Percentiles rank a stretch among this genome's conserved stretches.
Conservation (phyloP, 805 yeast species). For the Ascoidea rubescens region DNA sequence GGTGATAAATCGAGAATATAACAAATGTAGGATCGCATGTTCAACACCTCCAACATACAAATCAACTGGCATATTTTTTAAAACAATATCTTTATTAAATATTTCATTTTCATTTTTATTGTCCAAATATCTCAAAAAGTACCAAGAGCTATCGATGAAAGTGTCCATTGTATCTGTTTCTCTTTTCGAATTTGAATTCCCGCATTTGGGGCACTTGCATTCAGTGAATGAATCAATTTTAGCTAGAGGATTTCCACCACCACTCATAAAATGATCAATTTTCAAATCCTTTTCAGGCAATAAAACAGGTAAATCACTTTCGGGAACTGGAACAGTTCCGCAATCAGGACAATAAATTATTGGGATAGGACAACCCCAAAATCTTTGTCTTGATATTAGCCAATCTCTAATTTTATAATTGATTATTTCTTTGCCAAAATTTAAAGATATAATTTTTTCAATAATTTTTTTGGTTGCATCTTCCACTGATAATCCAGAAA, state of each 20-base stretch:
- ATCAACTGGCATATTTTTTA: constrained; percentile 65
- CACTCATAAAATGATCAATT: constrained; percentile 27
- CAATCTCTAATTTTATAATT: constrained; percentile 76
- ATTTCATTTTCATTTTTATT: constrained; percentile 43
- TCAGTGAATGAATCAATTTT: constrained; percentile 54
- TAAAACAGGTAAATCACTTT: constrained; percentile 65
- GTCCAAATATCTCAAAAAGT: constrained; percentile 74
- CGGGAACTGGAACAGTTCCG: constrained; percentile 91
- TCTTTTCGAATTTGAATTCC: constrained; percentile 44
- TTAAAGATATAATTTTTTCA: constrained; percentile 21
- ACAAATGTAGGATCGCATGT: constrained; percentile 85
- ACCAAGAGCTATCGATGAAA: constrained; percentile 97
- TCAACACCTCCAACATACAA: constrained; percentile 91
- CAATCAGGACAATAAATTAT: constrained; percentile 76
- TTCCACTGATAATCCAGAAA: constrained; percentile 31
- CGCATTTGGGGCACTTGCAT: constrained; percentile 70
- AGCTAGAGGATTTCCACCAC: constrained; percentile 56
- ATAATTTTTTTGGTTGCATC: constrained; percentile 41
- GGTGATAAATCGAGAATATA: constrained; percentile 76
- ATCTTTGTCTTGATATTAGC: constrained; percentile 88
- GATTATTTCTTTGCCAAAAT: constrained; percentile 31
- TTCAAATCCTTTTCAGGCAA: constrained; percentile 35
- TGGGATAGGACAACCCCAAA: constrained; percentile 99
- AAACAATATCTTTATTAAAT: constrained; percentile 37
- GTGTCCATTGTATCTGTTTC: constrained; percentile 99